Base-by-base conservation (phyloP, 2,329 filamentous ascomycete species). In the Fusarium nisikadoi region DNA sequence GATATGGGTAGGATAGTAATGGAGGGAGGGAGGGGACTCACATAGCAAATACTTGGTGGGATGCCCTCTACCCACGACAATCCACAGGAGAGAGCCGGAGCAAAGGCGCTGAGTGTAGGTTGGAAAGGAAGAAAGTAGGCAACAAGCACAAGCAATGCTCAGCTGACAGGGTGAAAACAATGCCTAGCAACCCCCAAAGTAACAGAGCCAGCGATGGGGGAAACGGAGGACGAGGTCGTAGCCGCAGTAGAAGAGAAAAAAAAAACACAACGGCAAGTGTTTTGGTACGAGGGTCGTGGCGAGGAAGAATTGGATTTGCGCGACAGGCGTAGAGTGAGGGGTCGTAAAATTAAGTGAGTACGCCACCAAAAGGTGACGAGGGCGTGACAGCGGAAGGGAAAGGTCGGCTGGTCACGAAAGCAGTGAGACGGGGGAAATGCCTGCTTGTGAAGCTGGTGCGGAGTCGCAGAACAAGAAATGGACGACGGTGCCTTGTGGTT, bases 1-100 rank as follows among this genome's bases (percentile, higher is more conserved):
- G 23, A 25, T 25, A 25, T 25, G 23, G 23, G 23, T 25, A 70
- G 72, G 59, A 71, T 56, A 54, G 56, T 66, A 66, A 65, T 49
- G 69, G 62, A 58, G 73, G 68, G 68, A 71, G 62, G 75, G 68
- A 71, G 62, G 75, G 68, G 68, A 84, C 84, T 83, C 78, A 85
- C 83, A 84, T 85, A 83, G 79, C 80, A 81, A 78, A 80, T 72
- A 77, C 72, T 75, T 75, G 72, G 73, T 66, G 74, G 76, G 77
- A 79, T 80, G 79, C 81, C 81, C 80, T 85, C 81, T 79, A 81
- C 85, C 82, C 83, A 79, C 84, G 81, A 86, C 84, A 75, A 83
- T 83, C 82, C 80, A 77, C 68, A 74, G 76, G 76, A 83, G 81
- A 84, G 78, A 80, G 84, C 80, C 83, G 81, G 83, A 86, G 83